Evolutionary conservation across 176 grass and related monocot species (phyloP).

Genomic region (Olyra latifolia): DNA sequence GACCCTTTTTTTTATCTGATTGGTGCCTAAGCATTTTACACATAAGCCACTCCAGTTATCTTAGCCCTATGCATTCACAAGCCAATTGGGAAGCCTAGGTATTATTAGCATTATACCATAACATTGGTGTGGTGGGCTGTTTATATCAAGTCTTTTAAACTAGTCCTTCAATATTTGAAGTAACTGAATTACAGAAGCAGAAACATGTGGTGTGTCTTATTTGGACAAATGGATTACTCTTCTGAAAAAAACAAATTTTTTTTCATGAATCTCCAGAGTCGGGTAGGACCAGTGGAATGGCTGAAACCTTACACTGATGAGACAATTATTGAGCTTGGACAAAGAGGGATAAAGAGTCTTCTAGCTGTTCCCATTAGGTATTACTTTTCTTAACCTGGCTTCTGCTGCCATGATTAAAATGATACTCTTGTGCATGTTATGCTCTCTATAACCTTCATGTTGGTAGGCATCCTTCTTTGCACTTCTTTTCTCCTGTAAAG

Average conservation of each 20-base stretch:
- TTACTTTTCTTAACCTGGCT: conserved; percentile 23
- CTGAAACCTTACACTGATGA: conserved; percentile 96
- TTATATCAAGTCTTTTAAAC: neutral
- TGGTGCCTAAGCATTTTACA: neutral
- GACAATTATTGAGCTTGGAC: conserved; percentile 93
- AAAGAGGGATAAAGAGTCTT: conserved; percentile 79
- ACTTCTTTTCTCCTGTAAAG: neutral
- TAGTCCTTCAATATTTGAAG: neutral
- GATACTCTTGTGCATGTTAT: neutral
- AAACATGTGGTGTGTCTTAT: neutral
- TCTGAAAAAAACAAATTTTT: conserved; percentile 20
- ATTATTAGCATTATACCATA: conserved; percentile 13
- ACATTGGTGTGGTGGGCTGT: neutral
- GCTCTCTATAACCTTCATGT: neutral
- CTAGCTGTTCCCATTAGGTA: conserved; percentile 96
- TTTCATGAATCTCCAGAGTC: conserved; percentile 64
- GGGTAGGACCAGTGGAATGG: conserved; percentile 98
- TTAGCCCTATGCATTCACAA: neutral
- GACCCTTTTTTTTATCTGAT: neutral
- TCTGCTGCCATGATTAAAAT: conserved; percentile 14
- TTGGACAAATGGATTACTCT: neutral
- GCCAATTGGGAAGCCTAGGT: neutral
- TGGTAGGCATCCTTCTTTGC: neutral
- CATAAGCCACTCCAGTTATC: neutral
- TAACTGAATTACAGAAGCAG: conserved; percentile 8